phyloP scores from a whole-genome alignment of 306 rosid genomes.

The Prunus campanulata region DNA sequence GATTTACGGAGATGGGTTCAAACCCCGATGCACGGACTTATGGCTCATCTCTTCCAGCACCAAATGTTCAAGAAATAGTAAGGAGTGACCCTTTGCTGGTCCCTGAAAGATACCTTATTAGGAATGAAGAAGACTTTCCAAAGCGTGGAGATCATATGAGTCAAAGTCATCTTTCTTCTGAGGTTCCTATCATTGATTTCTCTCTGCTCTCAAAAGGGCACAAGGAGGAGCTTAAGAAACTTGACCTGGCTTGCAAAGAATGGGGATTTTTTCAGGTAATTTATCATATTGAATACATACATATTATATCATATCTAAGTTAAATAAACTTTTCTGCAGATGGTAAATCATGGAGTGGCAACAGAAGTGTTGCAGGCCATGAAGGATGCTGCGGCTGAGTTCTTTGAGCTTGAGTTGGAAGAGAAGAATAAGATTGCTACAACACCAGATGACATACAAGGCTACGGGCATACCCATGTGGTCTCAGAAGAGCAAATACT shows the following conservation, averaged over 20 bases:
- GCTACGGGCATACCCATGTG: constrained; percentile 27
- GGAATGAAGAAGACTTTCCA: constrained; percentile 26
- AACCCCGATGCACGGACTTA: too few species aligned
- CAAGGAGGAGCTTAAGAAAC: constrained; percentile 30
- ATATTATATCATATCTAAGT: too few species aligned
- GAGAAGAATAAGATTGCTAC: constrained; percentile 30
- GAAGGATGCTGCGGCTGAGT: constrained; percentile 8
- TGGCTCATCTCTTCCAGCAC: constrained; percentile 13
- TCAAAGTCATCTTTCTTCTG: constrained; percentile 28
- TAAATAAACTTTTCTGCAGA: not conserved
- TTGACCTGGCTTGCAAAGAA: constrained; percentile 39
- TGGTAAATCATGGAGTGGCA: constrained; percentile 31
- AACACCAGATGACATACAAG: constrained; percentile 24
- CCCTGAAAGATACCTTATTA: constrained; percentile 27
- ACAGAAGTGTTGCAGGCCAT: constrained; percentile 10
- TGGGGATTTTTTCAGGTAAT: constrained; percentile 49
- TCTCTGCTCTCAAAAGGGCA: constrained; percentile 33
- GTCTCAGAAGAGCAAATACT: constrained; percentile 28
- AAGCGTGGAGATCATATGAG: not conserved
- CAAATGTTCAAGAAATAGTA: constrained; percentile 46
- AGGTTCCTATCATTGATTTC: constrained; percentile 35
- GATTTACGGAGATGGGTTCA: too few species aligned
- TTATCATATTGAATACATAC: too few species aligned
- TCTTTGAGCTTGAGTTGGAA: constrained; percentile 27
- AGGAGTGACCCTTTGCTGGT: constrained; percentile 28